Evolutionary conservation across 1,284 basidiomycete species (phyloP).

Genomic region (Lentinus polychrous): DNA sequence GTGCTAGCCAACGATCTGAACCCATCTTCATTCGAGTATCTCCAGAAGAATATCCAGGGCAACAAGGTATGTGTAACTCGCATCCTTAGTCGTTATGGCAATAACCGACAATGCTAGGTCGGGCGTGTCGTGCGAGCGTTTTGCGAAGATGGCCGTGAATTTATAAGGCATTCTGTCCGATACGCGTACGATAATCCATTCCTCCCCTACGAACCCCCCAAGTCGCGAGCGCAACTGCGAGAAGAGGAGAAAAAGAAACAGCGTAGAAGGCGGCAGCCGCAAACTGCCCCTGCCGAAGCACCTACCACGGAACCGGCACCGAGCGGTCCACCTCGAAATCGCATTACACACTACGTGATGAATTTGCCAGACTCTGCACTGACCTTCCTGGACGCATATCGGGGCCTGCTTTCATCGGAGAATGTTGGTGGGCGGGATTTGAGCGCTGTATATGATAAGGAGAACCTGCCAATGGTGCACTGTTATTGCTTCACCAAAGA

Average conservation of each 20-base stretch:
- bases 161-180: conserved; percentile 59
- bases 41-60: conserved; percentile 63
- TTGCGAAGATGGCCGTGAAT: conserved; percentile 81
- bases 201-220: conserved; percentile 42
- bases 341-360: conserved; percentile 90
- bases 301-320: neutral
- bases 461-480: conserved; percentile 81
- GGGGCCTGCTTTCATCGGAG: conserved; percentile 53
- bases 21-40: conserved; percentile 77
- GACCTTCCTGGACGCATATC: conserved; percentile 85
- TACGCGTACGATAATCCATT: conserved; percentile 62
- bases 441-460: conserved; percentile 38
- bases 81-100: too few species aligned
- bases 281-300: conserved; percentile 5
- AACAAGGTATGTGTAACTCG: conserved; percentile 52
- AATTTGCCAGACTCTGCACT: conserved; percentile 94
- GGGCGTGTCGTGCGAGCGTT: conserved; percentile 56
- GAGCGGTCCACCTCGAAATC: conserved; percentile 32
- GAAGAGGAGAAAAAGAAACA: conserved; percentile 9
- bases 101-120: conserved; percentile 42
- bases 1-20: conserved; percentile 96
- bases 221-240: conserved; percentile 37
- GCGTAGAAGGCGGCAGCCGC: neutral
- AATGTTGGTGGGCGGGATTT: conserved; percentile 29
- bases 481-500: conserved; percentile 96